Evolutionary conservation across 2,329 filamentous ascomycete species (phyloP).

Genomic region (Talaromyces sp.): DNA sequence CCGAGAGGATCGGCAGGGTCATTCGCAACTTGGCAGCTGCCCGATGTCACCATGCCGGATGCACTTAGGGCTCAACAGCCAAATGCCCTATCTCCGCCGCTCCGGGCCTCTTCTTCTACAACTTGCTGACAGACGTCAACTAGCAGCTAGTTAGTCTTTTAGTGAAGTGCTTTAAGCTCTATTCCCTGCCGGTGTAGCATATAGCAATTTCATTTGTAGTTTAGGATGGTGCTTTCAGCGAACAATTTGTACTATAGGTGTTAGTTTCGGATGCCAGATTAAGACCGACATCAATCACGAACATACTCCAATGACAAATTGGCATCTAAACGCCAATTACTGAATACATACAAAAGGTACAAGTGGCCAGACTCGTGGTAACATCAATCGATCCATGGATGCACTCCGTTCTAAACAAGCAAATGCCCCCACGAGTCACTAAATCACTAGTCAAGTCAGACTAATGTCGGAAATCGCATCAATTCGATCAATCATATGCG

Average conservation of each 20-base stretch:
- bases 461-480: not conserved
- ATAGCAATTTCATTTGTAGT: not conserved
- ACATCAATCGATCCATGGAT: not conserved
- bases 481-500: not conserved
- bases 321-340: too few relatives aligned
- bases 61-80: not conserved
- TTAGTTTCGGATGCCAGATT: not conserved
- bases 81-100: not conserved
- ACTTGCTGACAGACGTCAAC: not conserved
- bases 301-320: not conserved
- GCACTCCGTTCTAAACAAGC: not conserved
- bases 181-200: not conserved
- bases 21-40: not conserved
- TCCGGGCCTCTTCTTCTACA: not conserved
- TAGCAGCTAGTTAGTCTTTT: not conserved
- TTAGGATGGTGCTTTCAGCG: not conserved
- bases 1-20: conserved; percentile 1
- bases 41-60: conserved; percentile 8
- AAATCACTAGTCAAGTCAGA: not conserved
- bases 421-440: not conserved
- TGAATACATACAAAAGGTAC: not conserved
- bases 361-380: not conserved
- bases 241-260: not conserved
- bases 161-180: not conserved
- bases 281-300: not conserved